phyloP scores from a whole-genome alignment of 2,329 filamentous ascomycete genomes.

The Ilyonectria robusta region DNA sequence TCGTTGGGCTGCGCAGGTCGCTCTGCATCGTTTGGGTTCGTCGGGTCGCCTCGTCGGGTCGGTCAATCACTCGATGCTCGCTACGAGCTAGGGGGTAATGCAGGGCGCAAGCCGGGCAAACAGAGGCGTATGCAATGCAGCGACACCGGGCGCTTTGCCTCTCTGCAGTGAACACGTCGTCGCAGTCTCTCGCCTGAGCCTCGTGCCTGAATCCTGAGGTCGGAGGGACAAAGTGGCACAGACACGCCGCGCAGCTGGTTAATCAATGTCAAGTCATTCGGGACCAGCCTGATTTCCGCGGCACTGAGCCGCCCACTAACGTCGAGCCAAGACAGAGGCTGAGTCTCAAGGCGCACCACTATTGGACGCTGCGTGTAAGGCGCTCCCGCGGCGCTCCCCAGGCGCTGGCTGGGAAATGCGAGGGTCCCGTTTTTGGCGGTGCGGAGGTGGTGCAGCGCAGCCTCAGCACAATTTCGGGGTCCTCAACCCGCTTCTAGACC shows the following conservation, averaged over 20 bases:
- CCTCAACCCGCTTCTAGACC: neutral
- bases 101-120: neutral
- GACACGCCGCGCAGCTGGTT: neutral
- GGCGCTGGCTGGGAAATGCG: conserved; percentile 5
- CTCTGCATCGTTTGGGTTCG: conserved; percentile 25
- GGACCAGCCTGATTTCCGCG: conserved; percentile 21
- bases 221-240: conserved; percentile 6
- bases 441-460: neutral
- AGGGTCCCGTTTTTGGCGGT: conserved; percentile 1
- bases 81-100: neutral
- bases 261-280: conserved; percentile 10
- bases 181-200: conserved; percentile 16
- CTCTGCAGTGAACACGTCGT: conserved; percentile 26
- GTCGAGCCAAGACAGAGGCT: conserved; percentile 33
- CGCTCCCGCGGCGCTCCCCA: conserved; percentile 12
- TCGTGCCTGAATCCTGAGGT: conserved; percentile 29
- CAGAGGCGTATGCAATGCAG: neutral
- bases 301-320: conserved; percentile 22
- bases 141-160: conserved; percentile 4
- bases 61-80: conserved; percentile 1
- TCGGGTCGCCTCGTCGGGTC: conserved; percentile 14
- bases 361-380: conserved; percentile 28
- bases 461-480: neutral
- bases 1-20: conserved; percentile 16
- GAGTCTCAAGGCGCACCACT: conserved; percentile 26